Evolutionary conservation across 2,329 filamentous ascomycete species (phyloP).

Genomic region (Magnaporthiopsis poae): DNA sequence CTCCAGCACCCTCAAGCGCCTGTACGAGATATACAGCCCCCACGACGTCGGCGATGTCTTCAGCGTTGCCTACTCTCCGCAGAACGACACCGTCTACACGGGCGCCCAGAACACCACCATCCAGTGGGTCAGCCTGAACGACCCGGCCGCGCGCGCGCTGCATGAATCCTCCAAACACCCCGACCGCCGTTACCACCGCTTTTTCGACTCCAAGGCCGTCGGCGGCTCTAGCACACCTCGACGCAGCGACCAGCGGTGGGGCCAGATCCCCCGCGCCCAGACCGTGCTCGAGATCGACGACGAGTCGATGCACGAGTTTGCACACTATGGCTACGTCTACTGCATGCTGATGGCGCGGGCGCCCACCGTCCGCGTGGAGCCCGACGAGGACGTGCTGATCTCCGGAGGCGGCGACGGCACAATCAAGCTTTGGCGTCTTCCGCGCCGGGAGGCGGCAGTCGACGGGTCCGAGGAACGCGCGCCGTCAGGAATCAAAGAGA

Average conservation of each 20-base stretch:
- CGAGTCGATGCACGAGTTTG: conserved; percentile 74
- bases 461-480: conserved; percentile 28
- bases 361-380: conserved; percentile 53
- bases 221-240: conserved; percentile 71
- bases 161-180: conserved; percentile 61
- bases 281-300: conserved; percentile 69
- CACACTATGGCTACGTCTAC: conserved; percentile 91
- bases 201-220: conserved; percentile 84
- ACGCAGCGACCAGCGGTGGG: conserved; percentile 51
- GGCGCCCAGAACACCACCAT: conserved; percentile 92
- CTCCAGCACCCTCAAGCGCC: conserved; percentile 60
- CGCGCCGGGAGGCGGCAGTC: conserved; percentile 14
- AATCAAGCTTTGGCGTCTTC: conserved; percentile 82
- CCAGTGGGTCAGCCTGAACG: conserved; percentile 76
- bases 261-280: conserved; percentile 41
- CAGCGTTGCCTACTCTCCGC: conserved; percentile 77
- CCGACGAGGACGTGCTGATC: conserved; percentile 70
- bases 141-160: conserved; percentile 48
- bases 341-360: conserved; percentile 83
- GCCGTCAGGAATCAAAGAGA: conserved; percentile 50
- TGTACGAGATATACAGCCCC: conserved; percentile 84
- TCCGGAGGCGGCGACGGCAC: conserved; percentile 89
- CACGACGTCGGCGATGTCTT: conserved; percentile 96
- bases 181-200: conserved; percentile 68
- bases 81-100: conserved; percentile 74